These are phyloP conservation scores for Phytophthora citricola DNA, from an alignment of 352 stramenopile species.

Conservation along the genomic window DNA sequence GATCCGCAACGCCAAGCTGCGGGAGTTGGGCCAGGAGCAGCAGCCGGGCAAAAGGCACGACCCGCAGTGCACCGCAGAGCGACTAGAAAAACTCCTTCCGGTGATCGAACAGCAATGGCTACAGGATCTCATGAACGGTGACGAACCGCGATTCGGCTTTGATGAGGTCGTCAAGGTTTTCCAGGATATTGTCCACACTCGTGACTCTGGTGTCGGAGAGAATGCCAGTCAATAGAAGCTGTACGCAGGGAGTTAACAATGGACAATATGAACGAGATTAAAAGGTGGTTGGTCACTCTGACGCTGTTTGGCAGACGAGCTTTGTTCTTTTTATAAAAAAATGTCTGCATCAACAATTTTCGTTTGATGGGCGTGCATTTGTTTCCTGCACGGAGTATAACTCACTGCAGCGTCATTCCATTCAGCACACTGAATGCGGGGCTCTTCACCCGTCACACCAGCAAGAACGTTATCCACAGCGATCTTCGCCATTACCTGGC, in stretches of 20 bases:
- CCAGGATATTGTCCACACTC: conserved; percentile 20
- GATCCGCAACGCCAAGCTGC: conserved; percentile 32
- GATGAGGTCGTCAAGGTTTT: conserved; percentile 41
- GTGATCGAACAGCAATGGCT: conserved; percentile 43
- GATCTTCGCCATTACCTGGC: conserved; percentile 76
- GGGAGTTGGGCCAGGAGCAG: conserved; percentile 13
- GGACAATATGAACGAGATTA: conserved; percentile 8
- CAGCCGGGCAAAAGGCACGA: conserved; percentile 7
- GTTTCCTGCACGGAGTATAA: background rate
- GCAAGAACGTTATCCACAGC: conserved; percentile 65
- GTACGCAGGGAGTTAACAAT: conserved; percentile 11
- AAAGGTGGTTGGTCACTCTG: background rate
- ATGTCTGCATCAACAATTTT: conserved; percentile 7
- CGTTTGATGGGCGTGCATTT: background rate
- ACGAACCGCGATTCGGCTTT: conserved; percentile 44
- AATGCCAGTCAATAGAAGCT: conserved; percentile 11
- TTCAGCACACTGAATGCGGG: conserved; percentile 49
- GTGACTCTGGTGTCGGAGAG: conserved; percentile 13
- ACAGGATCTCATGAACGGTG: conserved; percentile 30
- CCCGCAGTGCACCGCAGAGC: conserved; percentile 24
- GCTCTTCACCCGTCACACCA: conserved; percentile 44
- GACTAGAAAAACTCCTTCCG: conserved; percentile 35
- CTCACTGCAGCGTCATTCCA: background rate
- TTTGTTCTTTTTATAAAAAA: background rate
- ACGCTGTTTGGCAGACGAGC: conserved; percentile 12